These are phyloP conservation scores for Dryadomyces sulphureus DNA, from an alignment of 2,329 filamentous ascomycete genomes.

Conservation along the genomic window DNA sequence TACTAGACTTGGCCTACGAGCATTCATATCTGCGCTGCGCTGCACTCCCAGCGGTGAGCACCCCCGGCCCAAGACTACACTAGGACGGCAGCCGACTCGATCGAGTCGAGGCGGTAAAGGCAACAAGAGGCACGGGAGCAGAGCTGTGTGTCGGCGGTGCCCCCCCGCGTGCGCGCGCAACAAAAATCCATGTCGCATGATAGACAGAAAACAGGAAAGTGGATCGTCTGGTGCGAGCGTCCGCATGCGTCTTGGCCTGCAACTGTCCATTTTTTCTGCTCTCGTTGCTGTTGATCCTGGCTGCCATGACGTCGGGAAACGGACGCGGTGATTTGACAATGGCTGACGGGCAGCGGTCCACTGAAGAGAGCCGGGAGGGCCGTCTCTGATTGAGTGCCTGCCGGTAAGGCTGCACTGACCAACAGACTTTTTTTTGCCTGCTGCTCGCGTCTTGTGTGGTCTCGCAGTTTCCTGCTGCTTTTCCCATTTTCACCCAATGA, in stretches of 20 bases:
- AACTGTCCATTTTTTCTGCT: not conserved
- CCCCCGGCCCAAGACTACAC: not conserved
- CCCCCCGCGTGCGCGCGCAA: not conserved
- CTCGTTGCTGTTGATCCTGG: not conserved
- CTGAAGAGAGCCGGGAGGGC: no score
- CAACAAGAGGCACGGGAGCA: not conserved
- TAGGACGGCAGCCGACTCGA: not conserved
- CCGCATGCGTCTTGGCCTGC: not conserved
- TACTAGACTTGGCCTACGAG: no score
- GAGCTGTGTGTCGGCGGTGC: not conserved
- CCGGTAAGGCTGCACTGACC: constrained; percentile 7
- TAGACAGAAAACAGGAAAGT: not conserved
- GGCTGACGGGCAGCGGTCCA: no score
- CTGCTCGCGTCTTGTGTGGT: not conserved
- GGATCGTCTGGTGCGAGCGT: not conserved
- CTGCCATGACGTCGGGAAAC: not conserved
- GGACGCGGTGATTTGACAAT: constrained; percentile 9
- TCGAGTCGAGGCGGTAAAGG: not conserved
- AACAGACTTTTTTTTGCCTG: not conserved
- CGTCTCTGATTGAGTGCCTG: constrained; percentile 10
- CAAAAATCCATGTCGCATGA: not conserved
- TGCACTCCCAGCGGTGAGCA: not conserved
- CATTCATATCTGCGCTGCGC: no score
- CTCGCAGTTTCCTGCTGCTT: not conserved
- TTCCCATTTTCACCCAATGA: constrained; percentile 5